Evolutionary conservation across 2,329 filamentous ascomycete species (phyloP), one percentile per base, ranked within the genome.

Genomic region (Aspergillus costaricaensis): DNA sequence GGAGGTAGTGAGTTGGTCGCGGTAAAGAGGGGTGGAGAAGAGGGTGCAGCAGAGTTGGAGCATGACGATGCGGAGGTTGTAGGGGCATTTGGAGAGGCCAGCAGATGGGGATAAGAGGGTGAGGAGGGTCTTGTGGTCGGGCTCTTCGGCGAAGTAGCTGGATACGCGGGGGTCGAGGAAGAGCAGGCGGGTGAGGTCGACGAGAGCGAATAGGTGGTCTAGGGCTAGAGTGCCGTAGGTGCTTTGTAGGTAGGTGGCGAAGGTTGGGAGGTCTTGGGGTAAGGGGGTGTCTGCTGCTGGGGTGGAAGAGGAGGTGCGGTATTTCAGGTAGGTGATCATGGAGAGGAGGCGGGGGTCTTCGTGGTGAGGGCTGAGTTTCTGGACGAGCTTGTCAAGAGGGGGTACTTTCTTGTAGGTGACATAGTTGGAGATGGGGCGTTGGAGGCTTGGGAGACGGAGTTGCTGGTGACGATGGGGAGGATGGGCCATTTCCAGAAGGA

Each of bases 21-120:
- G 4, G 91, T 87, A 72, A 96, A 96, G 0, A 0, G 86, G 84
- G 0, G 88, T 89, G 0, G 86, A 88, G 78, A 96, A 96, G 44
- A 96, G 81, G 70, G 96, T 97, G 77, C 92, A 96, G 1, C 86
- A 84, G 70, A 94, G 84, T 67, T 97, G 93, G 21, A 96, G 78
- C 0, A 91, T 89, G 2, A 96, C 85, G 2, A 96, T 85, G 12
- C 91, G 88, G 1, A 96, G 83, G 2, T 89, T 88, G 72, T 97
- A 97, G 0, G 92, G 91, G 43, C 88, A 90, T 1, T 79, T 75
- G 8, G 79, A 71, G 32, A 85, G 80, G 5, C 79, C 79, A 60
- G 19, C 58, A 38, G 91, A 76, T n/a, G 80, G 76, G 1, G 70
- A 65, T 32, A 76, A 70, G 2, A 96, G 76, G 0, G 84, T 79